phyloP scores from a whole-genome alignment of 331 rosid genomes.

The Stylosanthes scabra region DNA sequence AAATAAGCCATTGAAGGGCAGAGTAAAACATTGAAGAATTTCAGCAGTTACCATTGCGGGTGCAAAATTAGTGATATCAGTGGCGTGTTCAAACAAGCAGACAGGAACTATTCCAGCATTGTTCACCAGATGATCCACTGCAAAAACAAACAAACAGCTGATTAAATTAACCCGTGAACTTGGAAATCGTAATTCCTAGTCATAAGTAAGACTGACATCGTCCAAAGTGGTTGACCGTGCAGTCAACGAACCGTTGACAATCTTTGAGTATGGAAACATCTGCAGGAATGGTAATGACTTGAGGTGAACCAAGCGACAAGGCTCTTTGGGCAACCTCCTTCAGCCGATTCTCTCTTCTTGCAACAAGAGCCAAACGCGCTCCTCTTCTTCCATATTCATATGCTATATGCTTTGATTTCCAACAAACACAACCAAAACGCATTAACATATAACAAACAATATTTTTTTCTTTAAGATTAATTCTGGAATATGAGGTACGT shows the following conservation, averaged over 20 bases:
- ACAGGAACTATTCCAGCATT: conserved; percentile 55
- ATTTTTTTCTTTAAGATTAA: no score
- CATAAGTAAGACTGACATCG: conserved; percentile 31
- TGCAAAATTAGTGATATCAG: conserved; percentile 45
- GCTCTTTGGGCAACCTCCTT: conserved; percentile 44
- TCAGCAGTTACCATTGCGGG: conserved; percentile 41
- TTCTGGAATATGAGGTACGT: background rate
- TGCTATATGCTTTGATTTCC: conserved; percentile 45
- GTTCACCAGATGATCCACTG: conserved; percentile 66
- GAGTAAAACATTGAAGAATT: background rate
- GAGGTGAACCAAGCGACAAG: conserved; percentile 43
- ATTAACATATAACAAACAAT: no score
- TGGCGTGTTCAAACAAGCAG: conserved; percentile 47
- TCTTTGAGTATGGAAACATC: conserved; percentile 55
- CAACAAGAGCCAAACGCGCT: conserved; percentile 57
- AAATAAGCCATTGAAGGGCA: background rate
- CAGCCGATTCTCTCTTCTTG: conserved; percentile 53
- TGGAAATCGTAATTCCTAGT: conserved; percentile 3
- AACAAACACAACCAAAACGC: conserved; percentile 1
- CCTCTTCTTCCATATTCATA: conserved; percentile 55
- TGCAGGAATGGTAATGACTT: conserved; percentile 50
- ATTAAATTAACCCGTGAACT: conserved; percentile 3
- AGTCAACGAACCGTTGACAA: conserved; percentile 47
- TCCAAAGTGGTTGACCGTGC: conserved; percentile 46
- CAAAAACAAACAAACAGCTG: conserved; percentile 6